Evolutionary conservation across 176 grass and related monocot species (phyloP).

Genomic region (Aegilops speltoides): DNA sequence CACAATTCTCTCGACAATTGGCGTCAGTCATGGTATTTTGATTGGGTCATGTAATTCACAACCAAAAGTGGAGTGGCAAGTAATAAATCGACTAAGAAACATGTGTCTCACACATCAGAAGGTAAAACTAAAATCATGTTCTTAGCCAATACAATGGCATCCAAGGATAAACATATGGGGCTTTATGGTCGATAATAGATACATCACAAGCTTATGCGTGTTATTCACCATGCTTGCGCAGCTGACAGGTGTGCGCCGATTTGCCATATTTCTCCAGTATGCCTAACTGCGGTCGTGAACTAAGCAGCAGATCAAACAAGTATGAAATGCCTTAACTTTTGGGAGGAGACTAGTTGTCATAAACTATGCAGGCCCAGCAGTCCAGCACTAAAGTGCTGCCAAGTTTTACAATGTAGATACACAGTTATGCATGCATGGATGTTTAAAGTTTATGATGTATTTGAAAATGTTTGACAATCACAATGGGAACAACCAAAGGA

Average conservation of each 20-base stretch:
- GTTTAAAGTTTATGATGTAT: neutral
- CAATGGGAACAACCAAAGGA: neutral
- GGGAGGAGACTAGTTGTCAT: neutral
- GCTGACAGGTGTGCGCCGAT: neutral
- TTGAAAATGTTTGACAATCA: neutral
- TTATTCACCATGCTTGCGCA: neutral
- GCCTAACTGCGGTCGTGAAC: neutral
- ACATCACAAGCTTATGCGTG: neutral
- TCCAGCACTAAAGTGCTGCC: neutral
- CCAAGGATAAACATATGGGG: neutral
- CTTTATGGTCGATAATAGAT: neutral
- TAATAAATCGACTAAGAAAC: neutral
- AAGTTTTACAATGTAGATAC: neutral
- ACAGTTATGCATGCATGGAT: neutral
- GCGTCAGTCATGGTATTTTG: neutral
- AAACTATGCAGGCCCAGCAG: neutral
- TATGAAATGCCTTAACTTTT: neutral
- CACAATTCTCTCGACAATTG: neutral
- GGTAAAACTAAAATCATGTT: neutral
- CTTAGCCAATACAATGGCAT: neutral
- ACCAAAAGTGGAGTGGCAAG: neutral
- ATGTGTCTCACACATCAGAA: neutral
- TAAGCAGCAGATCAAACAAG: neutral
- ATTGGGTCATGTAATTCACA: neutral
- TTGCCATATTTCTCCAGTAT: neutral